Evolutionary conservation across 306 rosid species (phyloP).

Genomic region (Cicer chorassanicum): DNA sequence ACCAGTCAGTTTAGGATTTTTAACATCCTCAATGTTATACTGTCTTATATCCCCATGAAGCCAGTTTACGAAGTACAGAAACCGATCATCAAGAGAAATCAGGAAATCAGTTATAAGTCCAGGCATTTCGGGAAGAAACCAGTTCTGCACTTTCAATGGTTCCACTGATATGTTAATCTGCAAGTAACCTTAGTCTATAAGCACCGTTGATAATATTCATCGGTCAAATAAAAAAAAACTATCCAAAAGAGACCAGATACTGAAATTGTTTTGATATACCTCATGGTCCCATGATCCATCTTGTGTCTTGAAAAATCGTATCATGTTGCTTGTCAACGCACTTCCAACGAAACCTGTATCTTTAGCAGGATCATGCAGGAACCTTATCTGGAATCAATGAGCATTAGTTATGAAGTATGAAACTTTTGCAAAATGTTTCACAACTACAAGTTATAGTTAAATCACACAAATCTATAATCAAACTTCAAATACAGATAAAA

Average conservation of each 20-base stretch:
- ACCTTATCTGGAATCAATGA: slow-evolving; percentile 67
- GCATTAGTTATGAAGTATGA: slow-evolving; percentile 22
- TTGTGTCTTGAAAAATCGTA: slow-evolving; percentile 73
- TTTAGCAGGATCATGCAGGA: slow-evolving; percentile 92
- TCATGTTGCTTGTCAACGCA: slow-evolving; percentile 87
- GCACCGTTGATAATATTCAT: not conserved
- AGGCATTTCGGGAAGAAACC: slow-evolving; percentile 96
- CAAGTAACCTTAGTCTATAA: slow-evolving; percentile 39
- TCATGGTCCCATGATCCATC: slow-evolving; percentile 93
- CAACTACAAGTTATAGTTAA: slow-evolving; percentile 7
- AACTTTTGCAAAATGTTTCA: slow-evolving; percentile 16
- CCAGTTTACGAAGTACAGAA: slow-evolving; percentile 89
- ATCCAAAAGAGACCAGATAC: not conserved
- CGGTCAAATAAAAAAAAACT: not conserved
- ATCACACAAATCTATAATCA: slow-evolving; percentile 15
- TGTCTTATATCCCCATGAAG: slow-evolving; percentile 97
- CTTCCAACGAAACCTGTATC: slow-evolving; percentile 90
- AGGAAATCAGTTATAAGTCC: slow-evolving; percentile 92
- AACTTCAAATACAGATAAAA: not conserved
- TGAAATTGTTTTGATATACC: slow-evolving; percentile 52
- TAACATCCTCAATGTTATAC: slow-evolving; percentile 78
- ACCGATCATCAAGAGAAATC: slow-evolving; percentile 90
- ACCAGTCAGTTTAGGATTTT: slow-evolving; percentile 71
- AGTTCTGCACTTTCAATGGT: slow-evolving; percentile 84
- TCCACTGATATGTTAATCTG: slow-evolving; percentile 77